Base-by-base conservation (phyloP, 2,329 filamentous ascomycete species). In the Neophaeococcomyces aloes region DNA sequence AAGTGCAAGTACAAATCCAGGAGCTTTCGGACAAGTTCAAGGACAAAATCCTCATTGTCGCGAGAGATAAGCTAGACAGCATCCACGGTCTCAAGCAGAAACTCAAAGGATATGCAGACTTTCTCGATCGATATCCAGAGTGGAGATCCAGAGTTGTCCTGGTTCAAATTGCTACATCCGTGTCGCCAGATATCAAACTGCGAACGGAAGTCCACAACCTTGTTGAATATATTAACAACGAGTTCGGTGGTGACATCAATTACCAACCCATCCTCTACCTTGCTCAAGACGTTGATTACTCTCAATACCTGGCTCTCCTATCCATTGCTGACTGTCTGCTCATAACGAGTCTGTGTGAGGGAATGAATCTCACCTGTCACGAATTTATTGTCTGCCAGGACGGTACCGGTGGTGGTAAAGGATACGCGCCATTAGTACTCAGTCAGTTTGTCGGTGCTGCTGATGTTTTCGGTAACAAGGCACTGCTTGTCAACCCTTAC, bases 361-460 rank as follows among this genome's bases (percentile, higher is more conserved):
- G 89, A 50, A 96, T 96, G 91, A 96, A 95, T 60, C 66, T 96
- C 44, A 95, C 89, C 0, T 88, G 84, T 4, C 91, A 96, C 60
- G 89, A 96, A 61, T 96, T 87, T 58, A 75, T 95, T 27, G 85
- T 86, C 53, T 95, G 88, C 58, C 89, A 96, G 59, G 89, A 96
- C 57, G 88, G 88, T 31, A 76, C 76, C 53, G 71, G 76, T 49
- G 69, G 72, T 2, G 69, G 79, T 45, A 87, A 87, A 67, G 88
- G 86, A 63, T 79, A 91, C 57, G 86, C 86, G 2, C 88, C 87
- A 1, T 71, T 96, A 33, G 94, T 96, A 52, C 69, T 96, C 42
- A 94, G 86, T 50, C 89, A 96, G 61, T 96, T 96, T 59, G 94
- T 89, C 2, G 91, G 89, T 18, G 94, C 87, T 47, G 81, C 88